Evolutionary conservation across 1,139 yeast species (phyloP), one percentile per base, ranked within the genome.

Genomic region (Geotrichum australiense): DNA sequence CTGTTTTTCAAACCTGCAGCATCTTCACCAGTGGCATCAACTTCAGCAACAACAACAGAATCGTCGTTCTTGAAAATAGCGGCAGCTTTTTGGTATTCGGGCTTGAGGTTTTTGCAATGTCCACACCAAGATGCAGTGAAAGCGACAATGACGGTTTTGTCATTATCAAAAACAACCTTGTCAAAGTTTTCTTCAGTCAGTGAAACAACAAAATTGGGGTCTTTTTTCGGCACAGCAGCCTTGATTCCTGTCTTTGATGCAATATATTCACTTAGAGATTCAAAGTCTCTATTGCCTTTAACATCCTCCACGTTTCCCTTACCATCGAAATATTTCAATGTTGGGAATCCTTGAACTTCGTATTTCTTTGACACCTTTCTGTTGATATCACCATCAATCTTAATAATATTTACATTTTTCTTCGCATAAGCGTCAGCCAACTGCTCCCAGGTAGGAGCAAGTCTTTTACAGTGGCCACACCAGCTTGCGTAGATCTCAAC

Each of bases 41-140:
- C 69, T 35, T 68, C 74, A 42, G 70, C 77, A 47, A 74, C 70
- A 12, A 71, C 47, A 19, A 81, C 57, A 3, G 68, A 68, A 22
- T 62, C 61, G 25, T 68, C 71, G 15, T 61, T 63, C 2, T 61
- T 59, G 54, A 70, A 80, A 7, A 68, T 53, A 4, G 69, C 70
- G 1, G 80, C 78, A 34, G 80, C 66, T 54, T 72, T 66, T 48
- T 78, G 84, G 60, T 76, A 76, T 4, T 70, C 69, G 6, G 93
- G 93, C 57, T 72, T 71, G 57, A 83, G 62, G 42, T 67, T 70
- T 61, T 76, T 75, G 63, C 93, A 83, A 63, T 83, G 89, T 39
- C 83, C 72, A 57, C 94, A 83, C 89, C 87, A 80, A 42, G 74
- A 76, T 28, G 91, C 85, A 54, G 80, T 81, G 56, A 81, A 80